Percentiles rank a stretch among this genome's conserved stretches.
phyloP scores from a whole-genome alignment of 352 stramenopile species.

The Elongisporangium undulatum region DNA sequence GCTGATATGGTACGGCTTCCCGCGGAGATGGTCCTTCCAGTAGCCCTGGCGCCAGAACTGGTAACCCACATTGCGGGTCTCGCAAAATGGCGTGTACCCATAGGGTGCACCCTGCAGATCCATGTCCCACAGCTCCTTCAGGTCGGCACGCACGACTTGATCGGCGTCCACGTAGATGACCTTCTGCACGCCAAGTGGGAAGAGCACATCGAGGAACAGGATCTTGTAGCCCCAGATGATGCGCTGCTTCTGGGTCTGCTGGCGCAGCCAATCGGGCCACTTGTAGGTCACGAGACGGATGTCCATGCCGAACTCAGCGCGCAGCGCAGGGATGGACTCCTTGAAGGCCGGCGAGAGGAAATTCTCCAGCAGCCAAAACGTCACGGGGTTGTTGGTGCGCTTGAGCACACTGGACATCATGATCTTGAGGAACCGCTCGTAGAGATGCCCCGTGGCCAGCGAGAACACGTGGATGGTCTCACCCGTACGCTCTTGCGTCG shows the following conservation, averaged over 20 bases:
- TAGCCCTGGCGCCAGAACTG: conserved; percentile 99
- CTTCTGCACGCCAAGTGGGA: conserved; percentile 98
- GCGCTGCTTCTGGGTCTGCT: conserved; percentile 99
- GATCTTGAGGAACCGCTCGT: conserved; percentile 99
- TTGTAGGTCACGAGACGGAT: conserved; percentile 99
- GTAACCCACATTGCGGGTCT: conserved; percentile 96
- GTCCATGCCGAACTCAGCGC: conserved; percentile 93
- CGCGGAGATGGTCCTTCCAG: conserved; percentile 97
- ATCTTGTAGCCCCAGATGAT: conserved; percentile 99
- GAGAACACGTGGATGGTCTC: conserved; percentile 99
- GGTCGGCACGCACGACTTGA: conserved; percentile 97
- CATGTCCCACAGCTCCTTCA: conserved; percentile 99
- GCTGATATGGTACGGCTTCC: conserved; percentile 99
- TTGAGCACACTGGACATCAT: conserved; percentile 99
- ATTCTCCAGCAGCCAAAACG: conserved; percentile 99
- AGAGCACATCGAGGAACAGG: conserved; percentile 99
- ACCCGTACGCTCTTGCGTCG: conserved; percentile 40
- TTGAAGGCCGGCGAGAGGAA: conserved; percentile 99
- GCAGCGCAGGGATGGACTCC: conserved; percentile 89
- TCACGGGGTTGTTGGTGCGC: conserved; percentile 95
- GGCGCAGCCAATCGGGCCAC: conserved; percentile 98
- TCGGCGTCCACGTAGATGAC: conserved; percentile 99
- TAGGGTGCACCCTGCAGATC: conserved; percentile 96
- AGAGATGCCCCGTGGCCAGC: conserved; percentile 95
- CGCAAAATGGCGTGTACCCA: conserved; percentile 98